phyloP scores from a whole-genome alignment of 306 rosid species.

The Cicer pinnatifidum region DNA sequence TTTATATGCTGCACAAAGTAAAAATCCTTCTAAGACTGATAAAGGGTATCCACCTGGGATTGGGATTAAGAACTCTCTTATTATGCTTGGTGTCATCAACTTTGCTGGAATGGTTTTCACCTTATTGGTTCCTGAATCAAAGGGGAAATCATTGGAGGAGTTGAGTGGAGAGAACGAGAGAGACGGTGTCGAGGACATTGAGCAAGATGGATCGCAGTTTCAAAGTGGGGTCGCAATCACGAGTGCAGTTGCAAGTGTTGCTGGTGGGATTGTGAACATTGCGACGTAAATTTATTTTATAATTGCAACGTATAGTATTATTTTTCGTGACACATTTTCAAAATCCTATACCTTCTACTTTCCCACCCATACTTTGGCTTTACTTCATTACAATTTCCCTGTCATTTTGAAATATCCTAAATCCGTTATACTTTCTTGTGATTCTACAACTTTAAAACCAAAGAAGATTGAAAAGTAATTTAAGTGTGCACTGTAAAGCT shows the following conservation, averaged over 20 bases:
- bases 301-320: not conserved
- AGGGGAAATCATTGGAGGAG: conserved; percentile 80
- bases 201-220: not conserved
- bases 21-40: conserved; percentile 45
- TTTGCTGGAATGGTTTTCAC: conserved; percentile 60
- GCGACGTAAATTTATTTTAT: not conserved
- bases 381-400: no score
- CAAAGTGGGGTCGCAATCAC: not conserved
- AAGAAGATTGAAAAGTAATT: not conserved
- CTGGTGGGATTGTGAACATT: not conserved
- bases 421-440: no score
- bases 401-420: no score
- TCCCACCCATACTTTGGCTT: not conserved
- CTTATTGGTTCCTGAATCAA: conserved; percentile 75
- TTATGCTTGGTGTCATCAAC: conserved; percentile 70
- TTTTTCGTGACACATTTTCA: not conserved
- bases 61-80: conserved; percentile 69
- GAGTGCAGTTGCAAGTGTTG: not conserved
- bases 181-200: not conserved
- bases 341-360: not conserved
- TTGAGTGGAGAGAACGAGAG: conserved; percentile 69
- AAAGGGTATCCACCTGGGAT: conserved; percentile 72
- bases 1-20: conserved; percentile 70
- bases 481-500: not conserved
- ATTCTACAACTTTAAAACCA: no score